Evolutionary conservation across 2,329 filamentous ascomycete species (phyloP).

Genomic region (Penicillium vulpinum): DNA sequence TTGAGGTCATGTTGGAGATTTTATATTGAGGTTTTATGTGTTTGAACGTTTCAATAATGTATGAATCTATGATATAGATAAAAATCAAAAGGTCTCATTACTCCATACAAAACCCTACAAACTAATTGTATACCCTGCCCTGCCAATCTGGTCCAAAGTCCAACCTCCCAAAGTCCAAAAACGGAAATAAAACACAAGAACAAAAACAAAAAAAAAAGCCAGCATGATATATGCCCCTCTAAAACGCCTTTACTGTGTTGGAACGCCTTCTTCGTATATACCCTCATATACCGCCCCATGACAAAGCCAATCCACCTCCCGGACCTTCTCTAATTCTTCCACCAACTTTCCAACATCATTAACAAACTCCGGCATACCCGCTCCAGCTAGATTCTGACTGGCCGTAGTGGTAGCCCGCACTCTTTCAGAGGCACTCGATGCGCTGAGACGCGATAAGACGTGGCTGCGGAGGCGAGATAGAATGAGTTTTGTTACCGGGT

Average conservation of each 20-base stretch:
- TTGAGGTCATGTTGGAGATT: background rate
- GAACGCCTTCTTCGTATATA: constrained; percentile 39
- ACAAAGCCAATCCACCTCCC: constrained; percentile 59
- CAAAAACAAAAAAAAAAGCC: background rate
- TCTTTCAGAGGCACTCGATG: constrained; percentile 61
- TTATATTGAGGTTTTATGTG: background rate
- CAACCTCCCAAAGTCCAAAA: background rate
- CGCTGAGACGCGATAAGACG: constrained; percentile 55
- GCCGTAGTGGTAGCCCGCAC: constrained; percentile 60
- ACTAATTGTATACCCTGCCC: background rate
- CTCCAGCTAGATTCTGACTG: constrained; percentile 58
- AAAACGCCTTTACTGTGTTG: constrained; percentile 18
- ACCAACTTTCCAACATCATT: constrained; percentile 60
- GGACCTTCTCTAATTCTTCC: constrained; percentile 57
- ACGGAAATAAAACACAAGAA: background rate
- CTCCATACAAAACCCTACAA: background rate
- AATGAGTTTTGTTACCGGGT: constrained; percentile 62
- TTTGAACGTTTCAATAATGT: background rate
- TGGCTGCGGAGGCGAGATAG: constrained; percentile 61
- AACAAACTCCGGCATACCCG: constrained; percentile 64
- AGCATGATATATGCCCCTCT: constrained; percentile 7
- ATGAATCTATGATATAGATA: background rate
- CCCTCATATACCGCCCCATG: constrained; percentile 60
- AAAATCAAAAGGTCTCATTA: background rate
- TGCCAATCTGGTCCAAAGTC: constrained; percentile 14